Percentiles rank a stretch among this genome's conserved stretches.
Conservation (phyloP, 2,329 filamentous ascomycete genomes). For the Aspergillus pseudoterreus region DNA sequence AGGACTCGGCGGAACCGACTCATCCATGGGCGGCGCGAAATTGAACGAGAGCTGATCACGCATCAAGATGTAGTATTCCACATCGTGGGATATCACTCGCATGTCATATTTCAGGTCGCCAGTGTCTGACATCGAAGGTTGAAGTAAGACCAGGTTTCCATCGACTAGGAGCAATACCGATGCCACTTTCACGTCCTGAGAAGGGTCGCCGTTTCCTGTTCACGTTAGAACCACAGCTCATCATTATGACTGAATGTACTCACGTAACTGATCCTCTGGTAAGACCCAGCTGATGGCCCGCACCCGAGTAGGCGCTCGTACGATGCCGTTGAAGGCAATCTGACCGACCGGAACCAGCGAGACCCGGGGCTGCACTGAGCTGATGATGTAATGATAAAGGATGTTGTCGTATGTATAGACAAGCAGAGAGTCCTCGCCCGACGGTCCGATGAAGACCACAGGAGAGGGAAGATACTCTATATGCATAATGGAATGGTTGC, state of each 20-base stretch:
- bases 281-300: slow-evolving; percentile 93
- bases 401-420: slow-evolving; percentile 98
- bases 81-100: slow-evolving; percentile 91
- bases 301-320: slow-evolving; percentile 86
- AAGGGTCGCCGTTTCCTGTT: slow-evolving; percentile 78
- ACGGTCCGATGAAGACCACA: slow-evolving; percentile 83
- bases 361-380: slow-evolving; percentile 65
- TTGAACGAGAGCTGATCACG: slow-evolving; percentile 67
- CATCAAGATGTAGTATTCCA: slow-evolving; percentile 92
- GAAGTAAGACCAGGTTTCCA: slow-evolving; percentile 87
- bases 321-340: slow-evolving; percentile 95
- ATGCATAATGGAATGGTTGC: slow-evolving; percentile 69
- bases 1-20: slow-evolving; percentile 47
- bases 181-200: slow-evolving; percentile 88
- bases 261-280: slow-evolving; percentile 79
- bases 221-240: slow-evolving; percentile 9
- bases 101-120: slow-evolving; percentile 96
- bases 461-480: slow-evolving; percentile 75
- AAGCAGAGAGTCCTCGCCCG: slow-evolving; percentile 88
- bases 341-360: slow-evolving; percentile 91
- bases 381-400: slow-evolving; percentile 90
- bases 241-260: slow-evolving; percentile 23
- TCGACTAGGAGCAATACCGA: slow-evolving; percentile 96
- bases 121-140: slow-evolving; percentile 76
- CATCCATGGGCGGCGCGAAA: slow-evolving; percentile 46